Evolutionary conservation across 306 rosid species (phyloP).

Genomic region (Abrus precatorius): DNA sequence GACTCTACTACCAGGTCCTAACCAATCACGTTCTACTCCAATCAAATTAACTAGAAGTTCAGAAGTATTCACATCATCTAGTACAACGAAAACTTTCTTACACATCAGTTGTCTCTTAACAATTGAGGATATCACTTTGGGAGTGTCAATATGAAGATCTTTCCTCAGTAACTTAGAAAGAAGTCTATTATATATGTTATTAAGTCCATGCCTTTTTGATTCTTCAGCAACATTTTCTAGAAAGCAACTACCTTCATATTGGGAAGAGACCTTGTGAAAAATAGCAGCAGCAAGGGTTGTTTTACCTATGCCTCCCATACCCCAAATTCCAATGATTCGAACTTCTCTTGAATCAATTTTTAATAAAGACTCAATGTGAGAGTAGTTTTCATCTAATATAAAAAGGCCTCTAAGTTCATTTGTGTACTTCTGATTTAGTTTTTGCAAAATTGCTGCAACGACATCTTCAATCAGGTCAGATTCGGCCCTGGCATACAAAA

Average conservation of each 20-base stretch:
- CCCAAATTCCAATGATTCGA: constrained; percentile 46
- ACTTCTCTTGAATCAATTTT: neutral
- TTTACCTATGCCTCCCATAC: constrained; percentile 28
- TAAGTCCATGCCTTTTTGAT: neutral
- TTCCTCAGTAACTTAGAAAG: neutral
- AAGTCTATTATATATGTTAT: neutral
- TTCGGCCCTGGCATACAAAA: neutral
- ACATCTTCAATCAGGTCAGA: constrained; percentile 12
- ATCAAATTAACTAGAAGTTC: neutral
- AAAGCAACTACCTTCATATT: constrained; percentile 14
- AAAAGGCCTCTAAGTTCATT: neutral
- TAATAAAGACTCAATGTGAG: neutral
- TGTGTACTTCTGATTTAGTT: neutral
- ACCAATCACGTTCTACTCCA: neutral
- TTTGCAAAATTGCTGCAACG: neutral
- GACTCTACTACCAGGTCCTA: constrained; percentile 29
- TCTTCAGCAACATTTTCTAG: constrained; percentile 26
- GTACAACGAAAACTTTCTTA: constrained; percentile 33
- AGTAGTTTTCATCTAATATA: neutral
- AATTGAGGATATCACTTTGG: neutral
- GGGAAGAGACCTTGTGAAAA: constrained; percentile 1
- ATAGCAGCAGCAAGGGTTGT: constrained; percentile 14
- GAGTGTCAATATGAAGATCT: constrained; percentile 12
- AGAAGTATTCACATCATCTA: constrained; percentile 35
- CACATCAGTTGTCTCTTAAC: neutral